Evolutionary conservation across 139 green algal species (phyloP).

Genomic region (Coelastrella sp.): DNA sequence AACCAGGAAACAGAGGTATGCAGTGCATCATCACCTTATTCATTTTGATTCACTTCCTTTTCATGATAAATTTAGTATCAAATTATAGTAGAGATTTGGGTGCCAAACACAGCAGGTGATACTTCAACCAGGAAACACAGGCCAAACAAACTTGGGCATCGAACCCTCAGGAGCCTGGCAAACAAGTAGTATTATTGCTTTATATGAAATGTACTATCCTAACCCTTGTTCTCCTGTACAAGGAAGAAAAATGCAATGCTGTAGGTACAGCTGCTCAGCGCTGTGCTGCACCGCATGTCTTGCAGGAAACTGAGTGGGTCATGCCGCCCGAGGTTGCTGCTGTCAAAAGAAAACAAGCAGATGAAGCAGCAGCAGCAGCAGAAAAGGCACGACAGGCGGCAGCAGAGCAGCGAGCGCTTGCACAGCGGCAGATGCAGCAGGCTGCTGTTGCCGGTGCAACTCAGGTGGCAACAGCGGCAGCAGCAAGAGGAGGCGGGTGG

Average conservation of each 20-base stretch:
- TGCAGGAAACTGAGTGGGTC: background rate
- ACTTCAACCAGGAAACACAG: too few relatives aligned
- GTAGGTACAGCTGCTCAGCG: background rate
- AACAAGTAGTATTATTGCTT: background rate
- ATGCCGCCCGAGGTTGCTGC: slow-evolving; percentile 6
- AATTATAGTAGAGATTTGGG: too few relatives aligned
- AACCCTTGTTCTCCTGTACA: background rate
- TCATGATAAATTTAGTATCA: too few relatives aligned
- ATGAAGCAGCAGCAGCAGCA: slow-evolving; percentile 23
- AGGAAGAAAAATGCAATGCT: too few relatives aligned
- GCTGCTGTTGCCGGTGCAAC: background rate
- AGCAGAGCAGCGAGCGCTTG: slow-evolving; percentile 36
- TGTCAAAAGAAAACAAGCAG: slow-evolving; percentile 17
- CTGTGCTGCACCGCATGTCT: background rate
- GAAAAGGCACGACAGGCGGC: slow-evolving; percentile 16
- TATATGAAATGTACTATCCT: too few relatives aligned
- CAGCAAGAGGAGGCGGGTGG: background rate
- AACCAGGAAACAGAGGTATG: too few relatives aligned
- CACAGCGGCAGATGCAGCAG: slow-evolving; percentile 20
- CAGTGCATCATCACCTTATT: too few relatives aligned
- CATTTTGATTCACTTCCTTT: too few relatives aligned
- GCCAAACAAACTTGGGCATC: too few relatives aligned
- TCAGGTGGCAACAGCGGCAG: background rate
- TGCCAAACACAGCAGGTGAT: too few relatives aligned
- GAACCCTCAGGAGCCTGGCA: background rate